These are phyloP conservation scores for Scheffersomyces cryptocercus DNA, from an alignment of 1,139 yeast species.

Conservation along the genomic window DNA sequence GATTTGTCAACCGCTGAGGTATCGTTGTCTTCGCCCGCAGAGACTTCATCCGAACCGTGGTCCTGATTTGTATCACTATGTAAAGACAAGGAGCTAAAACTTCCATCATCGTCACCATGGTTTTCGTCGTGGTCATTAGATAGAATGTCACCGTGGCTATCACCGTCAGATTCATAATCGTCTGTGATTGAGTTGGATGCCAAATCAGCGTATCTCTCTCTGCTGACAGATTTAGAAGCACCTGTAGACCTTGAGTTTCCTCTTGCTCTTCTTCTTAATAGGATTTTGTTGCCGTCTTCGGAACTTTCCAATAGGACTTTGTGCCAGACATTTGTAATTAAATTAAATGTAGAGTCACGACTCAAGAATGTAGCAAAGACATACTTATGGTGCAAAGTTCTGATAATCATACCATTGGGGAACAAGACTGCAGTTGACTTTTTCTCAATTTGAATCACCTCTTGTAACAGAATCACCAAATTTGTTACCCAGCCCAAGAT, in stretches of 20 bases:
- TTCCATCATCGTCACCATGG: slow-evolving; percentile 4
- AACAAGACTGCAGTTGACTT: slow-evolving; percentile 71
- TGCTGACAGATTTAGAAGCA: slow-evolving; percentile 10
- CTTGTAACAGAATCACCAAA: slow-evolving; percentile 64
- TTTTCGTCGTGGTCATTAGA: slow-evolving; percentile 7
- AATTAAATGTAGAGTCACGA: slow-evolving; percentile 64
- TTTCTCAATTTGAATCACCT: slow-evolving; percentile 71
- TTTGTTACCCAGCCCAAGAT: slow-evolving; percentile 76
- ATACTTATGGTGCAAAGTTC: slow-evolving; percentile 70
- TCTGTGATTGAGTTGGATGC: slow-evolving; percentile 4
- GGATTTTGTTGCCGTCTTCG: slow-evolving; percentile 14
- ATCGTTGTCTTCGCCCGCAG: not conserved
- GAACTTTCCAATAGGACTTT: slow-evolving; percentile 32
- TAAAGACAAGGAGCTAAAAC: slow-evolving; percentile 2
- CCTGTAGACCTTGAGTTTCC: slow-evolving; percentile 12
- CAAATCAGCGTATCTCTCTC: slow-evolving; percentile 4
- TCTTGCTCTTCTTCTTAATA: slow-evolving; percentile 7
- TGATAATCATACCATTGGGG: slow-evolving; percentile 72
- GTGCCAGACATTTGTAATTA: slow-evolving; percentile 66
- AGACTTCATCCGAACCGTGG: not conserved
- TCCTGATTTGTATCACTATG: not conserved
- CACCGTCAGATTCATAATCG: slow-evolving; percentile 2
- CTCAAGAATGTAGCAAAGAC: slow-evolving; percentile 72
- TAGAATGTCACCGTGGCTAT: slow-evolving; percentile 5
- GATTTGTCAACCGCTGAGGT: not conserved